These are phyloP conservation scores for Geosiphon pyriformis DNA, from an alignment of 192 early-diverging fungal genomes.

Conservation along the genomic window DNA sequence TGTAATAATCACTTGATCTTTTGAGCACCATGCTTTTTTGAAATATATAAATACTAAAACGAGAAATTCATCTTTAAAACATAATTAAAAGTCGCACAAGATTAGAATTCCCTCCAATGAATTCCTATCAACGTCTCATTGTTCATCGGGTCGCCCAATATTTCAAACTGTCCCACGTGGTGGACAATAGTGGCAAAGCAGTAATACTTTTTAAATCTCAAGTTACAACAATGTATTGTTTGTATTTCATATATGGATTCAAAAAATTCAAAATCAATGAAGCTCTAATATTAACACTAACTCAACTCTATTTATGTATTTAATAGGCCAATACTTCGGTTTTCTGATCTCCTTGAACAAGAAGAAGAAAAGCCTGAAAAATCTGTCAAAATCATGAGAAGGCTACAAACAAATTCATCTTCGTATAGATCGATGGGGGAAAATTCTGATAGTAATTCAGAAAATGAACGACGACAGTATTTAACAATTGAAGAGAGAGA, in stretches of 20 bases:
- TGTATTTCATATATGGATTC: background rate
- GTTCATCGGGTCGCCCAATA: constrained; percentile 67
- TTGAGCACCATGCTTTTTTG: no score
- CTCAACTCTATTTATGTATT: background rate
- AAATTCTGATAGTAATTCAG: constrained; percentile 33
- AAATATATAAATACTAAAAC: no score
- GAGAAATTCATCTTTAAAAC: no score
- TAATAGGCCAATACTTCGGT: constrained; percentile 37
- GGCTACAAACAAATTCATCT: constrained; percentile 29
- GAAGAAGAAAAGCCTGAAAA: constrained; percentile 38
- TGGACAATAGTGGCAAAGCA: constrained; percentile 45
- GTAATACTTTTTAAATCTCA: constrained; percentile 54
- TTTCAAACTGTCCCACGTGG: constrained; percentile 58
- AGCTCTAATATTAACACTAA: no score
- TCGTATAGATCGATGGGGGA: constrained; percentile 6
- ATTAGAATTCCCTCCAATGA: constrained; percentile 60
- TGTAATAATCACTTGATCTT: constrained; percentile 9
- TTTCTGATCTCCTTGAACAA: constrained; percentile 42
- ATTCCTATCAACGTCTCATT: constrained; percentile 70
- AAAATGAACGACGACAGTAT: constrained; percentile 33
- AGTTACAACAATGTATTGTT: constrained; percentile 53
- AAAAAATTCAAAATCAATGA: background rate
- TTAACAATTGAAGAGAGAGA: constrained; percentile 62
- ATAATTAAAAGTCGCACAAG: constrained; percentile 39
- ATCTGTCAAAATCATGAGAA: constrained; percentile 45